A percentile compares a stretch with the other conserved stretches of the same genome.
phyloP scores from a whole-genome alignment of 179 eudicot genomes.

The Carnegiea gigantea region DNA sequence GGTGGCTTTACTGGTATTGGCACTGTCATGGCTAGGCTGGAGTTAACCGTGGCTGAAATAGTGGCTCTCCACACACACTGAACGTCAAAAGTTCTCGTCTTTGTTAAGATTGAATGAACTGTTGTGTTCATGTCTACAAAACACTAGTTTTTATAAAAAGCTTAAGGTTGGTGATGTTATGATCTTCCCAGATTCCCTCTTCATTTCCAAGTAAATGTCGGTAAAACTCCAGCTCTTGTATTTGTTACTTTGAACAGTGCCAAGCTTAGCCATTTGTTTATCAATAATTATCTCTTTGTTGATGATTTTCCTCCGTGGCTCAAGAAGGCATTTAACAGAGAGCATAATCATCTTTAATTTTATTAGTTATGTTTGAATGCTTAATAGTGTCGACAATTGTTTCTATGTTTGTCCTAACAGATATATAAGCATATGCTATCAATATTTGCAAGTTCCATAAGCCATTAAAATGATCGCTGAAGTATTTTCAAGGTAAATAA shows the following conservation, averaged over 20 bases:
- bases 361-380: too few species aligned
- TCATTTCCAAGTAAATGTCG: constrained; percentile 15
- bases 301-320: too few species aligned
- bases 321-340: too few species aligned
- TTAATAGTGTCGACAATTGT: too few species aligned
- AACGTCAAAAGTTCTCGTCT: constrained; percentile 14
- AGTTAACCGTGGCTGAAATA: constrained; percentile 21
- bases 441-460: too few species aligned
- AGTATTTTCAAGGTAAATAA: too few species aligned
- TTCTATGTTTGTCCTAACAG: too few species aligned
- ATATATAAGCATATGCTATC: too few species aligned
- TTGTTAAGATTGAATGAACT: constrained; percentile 13
- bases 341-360: too few species aligned
- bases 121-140: constrained; percentile 25
- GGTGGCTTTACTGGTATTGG: constrained; percentile 23
- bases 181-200: constrained; percentile 24
- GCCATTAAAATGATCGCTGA: too few species aligned
- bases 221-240: not conserved
- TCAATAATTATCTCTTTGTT: not conserved
- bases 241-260: constrained; percentile 5
- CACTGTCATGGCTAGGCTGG: constrained; percentile 23
- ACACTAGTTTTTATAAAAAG: constrained; percentile 20
- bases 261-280: not conserved
- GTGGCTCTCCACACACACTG: constrained; percentile 21
- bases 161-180: constrained; percentile 25